phyloP scores from a whole-genome alignment of 2,329 filamentous ascomycete genomes.

The Aspergillus sp. region DNA sequence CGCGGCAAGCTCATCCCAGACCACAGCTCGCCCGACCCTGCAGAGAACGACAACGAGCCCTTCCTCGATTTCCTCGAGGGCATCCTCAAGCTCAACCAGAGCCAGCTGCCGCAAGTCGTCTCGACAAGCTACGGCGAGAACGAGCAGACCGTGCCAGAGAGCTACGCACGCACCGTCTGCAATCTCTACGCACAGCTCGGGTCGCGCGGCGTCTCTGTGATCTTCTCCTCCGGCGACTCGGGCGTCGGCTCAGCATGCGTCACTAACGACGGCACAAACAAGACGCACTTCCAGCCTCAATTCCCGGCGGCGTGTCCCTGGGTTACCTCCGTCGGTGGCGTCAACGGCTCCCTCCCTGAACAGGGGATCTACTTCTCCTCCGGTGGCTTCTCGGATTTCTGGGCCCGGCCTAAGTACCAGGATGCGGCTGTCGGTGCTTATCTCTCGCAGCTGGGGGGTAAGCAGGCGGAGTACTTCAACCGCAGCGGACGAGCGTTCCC shows the following conservation, averaged over 20 bases:
- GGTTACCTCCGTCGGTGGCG: conserved; percentile 46
- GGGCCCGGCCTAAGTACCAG: conserved; percentile 38
- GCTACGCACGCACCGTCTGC: conserved; percentile 42
- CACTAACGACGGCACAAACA: conserved; percentile 36
- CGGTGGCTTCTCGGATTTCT: conserved; percentile 42
- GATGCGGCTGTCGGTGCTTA: conserved; percentile 37
- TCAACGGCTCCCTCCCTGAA: conserved; percentile 38
- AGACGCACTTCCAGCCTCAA: conserved; percentile 43
- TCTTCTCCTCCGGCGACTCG: conserved; percentile 52
- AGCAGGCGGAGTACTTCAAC: conserved; percentile 33
- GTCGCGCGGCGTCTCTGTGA: conserved; percentile 49
- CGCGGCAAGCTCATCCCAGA: conserved; percentile 49
- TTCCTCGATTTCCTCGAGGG: conserved; percentile 38
- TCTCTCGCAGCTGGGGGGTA: conserved; percentile 27
- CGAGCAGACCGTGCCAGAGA: conserved; percentile 39
- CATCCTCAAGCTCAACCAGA: conserved; percentile 30
- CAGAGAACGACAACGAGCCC: conserved; percentile 50
- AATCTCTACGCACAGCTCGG: conserved; percentile 51
- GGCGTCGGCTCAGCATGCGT: conserved; percentile 42
- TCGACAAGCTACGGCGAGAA: conserved; percentile 44
- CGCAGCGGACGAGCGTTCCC: conserved; percentile 39
- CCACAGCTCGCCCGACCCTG: conserved; percentile 45
- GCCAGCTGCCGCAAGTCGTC: conserved; percentile 37
- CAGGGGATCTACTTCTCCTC: conserved; percentile 42
- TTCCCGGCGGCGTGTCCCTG: conserved; percentile 42